Evolutionary conservation across 495 filamentous ascomycete species (phyloP).

Genomic region (Neurospora tetraspora): DNA sequence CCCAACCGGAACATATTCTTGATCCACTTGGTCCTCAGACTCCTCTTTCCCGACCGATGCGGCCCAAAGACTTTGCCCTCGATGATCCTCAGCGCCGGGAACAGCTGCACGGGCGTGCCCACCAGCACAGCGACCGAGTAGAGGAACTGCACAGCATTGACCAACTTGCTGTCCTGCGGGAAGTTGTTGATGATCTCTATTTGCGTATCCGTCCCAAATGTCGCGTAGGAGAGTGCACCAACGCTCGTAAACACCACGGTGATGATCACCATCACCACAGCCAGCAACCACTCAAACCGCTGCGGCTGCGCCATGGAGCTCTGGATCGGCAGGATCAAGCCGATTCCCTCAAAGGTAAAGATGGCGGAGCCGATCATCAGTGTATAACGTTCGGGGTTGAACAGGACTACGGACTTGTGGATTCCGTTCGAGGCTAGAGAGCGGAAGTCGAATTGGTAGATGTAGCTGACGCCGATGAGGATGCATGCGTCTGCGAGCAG

Average conservation of each 20-base stretch:
- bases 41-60: slow-evolving; percentile 43
- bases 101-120: slow-evolving; percentile 54
- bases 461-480: slow-evolving; percentile 51
- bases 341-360: slow-evolving; percentile 61
- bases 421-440: slow-evolving; percentile 35
- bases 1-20: slow-evolving; percentile 49
- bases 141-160: slow-evolving; percentile 56
- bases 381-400: slow-evolving; percentile 52
- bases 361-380: slow-evolving; percentile 54
- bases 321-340: slow-evolving; percentile 55
- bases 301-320: slow-evolving; percentile 51
- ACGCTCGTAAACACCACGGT: slow-evolving; percentile 57
- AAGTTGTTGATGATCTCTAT: slow-evolving; percentile 58
- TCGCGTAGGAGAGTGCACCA: slow-evolving; percentile 54
- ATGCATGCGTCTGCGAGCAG: slow-evolving; percentile 54
- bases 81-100: slow-evolving; percentile 52
- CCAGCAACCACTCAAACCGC: slow-evolving; percentile 48
- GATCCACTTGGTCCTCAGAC: slow-evolving; percentile 49
- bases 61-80: slow-evolving; percentile 45
- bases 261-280: slow-evolving; percentile 50
- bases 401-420: slow-evolving; percentile 42
- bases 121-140: slow-evolving; percentile 55
- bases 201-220: slow-evolving; percentile 46
- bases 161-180: slow-evolving; percentile 49
- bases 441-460: slow-evolving; percentile 52